These are phyloP conservation scores for Flaveria trinervia DNA, from an alignment of 129 eudicot genomes.

Conservation along the genomic window DNA sequence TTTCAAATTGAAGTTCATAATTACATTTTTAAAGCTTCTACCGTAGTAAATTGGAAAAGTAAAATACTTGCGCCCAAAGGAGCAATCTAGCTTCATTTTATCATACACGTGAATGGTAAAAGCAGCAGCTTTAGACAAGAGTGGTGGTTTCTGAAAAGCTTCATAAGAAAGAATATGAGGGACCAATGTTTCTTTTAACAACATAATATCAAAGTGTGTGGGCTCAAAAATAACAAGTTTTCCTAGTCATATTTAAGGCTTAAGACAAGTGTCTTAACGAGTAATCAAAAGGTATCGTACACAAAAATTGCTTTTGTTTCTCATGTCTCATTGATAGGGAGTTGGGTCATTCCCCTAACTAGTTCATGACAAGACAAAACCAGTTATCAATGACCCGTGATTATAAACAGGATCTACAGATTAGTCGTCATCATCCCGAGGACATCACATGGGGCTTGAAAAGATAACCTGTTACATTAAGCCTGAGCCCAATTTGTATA, in stretches of 20 bases:
- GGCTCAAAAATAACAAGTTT: background rate
- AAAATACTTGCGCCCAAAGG: no score
- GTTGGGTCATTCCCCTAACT: no score
- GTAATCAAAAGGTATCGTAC: no score
- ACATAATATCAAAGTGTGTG: background rate
- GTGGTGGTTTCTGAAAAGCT: conserved; percentile 37
- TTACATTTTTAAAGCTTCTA: no score
- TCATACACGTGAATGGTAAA: conserved; percentile 14
- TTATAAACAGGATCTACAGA: no score
- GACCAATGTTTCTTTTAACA: conserved; percentile 6
- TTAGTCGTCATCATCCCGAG: no score
- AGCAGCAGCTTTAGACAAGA: conserved; percentile 21
- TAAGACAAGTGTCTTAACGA: background rate
- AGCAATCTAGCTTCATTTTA: background rate
- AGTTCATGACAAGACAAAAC: no score
- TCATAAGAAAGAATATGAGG: conserved; percentile 14
- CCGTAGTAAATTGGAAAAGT: no score
- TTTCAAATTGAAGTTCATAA: no score
- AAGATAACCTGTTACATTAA: background rate
- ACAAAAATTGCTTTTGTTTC: no score
- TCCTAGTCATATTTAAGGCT: background rate
- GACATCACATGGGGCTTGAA: no score
- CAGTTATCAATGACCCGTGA: no score
- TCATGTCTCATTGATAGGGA: background rate
- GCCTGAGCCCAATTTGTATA: background rate